Percentiles rank a stretch among this genome's conserved stretches.
Evolutionary conservation across 2,329 filamentous ascomycete species (phyloP).

Genomic region (Sporothrix mexicana): DNA sequence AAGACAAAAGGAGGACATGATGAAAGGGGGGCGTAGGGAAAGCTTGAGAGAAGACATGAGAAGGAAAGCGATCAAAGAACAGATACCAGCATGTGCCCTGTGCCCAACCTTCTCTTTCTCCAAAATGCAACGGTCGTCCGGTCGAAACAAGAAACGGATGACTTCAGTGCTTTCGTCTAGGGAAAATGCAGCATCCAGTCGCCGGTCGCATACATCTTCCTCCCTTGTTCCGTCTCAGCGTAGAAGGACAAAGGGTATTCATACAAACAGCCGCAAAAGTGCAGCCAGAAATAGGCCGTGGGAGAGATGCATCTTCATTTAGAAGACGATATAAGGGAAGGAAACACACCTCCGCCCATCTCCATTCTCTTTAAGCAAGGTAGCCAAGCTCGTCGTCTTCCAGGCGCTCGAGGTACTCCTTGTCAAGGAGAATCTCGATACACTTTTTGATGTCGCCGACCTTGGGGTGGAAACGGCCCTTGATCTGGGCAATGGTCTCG

Average conservation of each 20-base stretch:
- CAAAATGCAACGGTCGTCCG: no score
- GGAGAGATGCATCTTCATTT: background rate
- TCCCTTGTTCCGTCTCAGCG: background rate
- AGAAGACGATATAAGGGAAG: background rate
- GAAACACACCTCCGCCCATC: background rate
- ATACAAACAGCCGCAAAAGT: background rate
- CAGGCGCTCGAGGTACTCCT: conserved; percentile 95
- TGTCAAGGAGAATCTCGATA: conserved; percentile 97
- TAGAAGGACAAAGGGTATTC: conserved; percentile 9
- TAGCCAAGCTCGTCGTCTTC: conserved; percentile 95
- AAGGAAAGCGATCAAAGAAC: background rate
- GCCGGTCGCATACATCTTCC: background rate
- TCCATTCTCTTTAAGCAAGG: conserved; percentile 67
- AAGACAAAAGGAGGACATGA: conserved; percentile 1
- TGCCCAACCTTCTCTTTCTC: background rate
- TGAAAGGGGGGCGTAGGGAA: background rate
- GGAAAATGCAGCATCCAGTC: background rate
- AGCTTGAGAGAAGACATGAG: background rate
- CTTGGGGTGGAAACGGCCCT: conserved; percentile 89
- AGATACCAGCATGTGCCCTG: background rate
- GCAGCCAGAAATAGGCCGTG: background rate
- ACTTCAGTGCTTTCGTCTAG: conserved; percentile 26
- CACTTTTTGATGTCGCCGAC: conserved; percentile 98
- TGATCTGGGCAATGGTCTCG: conserved; percentile 95
- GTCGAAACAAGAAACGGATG: background rate